phyloP scores from a whole-genome alignment of 768 basidiomycete genomes.

The Tremella mesenterica region DNA sequence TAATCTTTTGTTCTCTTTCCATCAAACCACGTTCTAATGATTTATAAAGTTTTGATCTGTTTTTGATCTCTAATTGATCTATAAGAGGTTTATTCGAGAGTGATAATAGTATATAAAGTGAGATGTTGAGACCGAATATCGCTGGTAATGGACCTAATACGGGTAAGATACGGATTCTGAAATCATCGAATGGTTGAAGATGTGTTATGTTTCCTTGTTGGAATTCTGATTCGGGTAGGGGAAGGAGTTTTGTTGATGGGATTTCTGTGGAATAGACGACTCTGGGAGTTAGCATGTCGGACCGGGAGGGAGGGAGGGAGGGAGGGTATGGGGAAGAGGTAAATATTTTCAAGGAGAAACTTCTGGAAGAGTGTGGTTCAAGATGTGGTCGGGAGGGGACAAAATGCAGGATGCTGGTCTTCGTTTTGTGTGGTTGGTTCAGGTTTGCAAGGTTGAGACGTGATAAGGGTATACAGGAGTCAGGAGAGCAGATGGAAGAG shows the following conservation, averaged over 20 bases:
- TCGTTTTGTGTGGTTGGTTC: too few species aligned
- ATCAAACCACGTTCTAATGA: slow-evolving; percentile 68
- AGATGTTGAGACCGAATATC: slow-evolving; percentile 82
- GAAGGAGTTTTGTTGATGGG: slow-evolving; percentile 79
- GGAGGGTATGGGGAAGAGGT: too few species aligned
- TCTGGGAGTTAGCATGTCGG: slow-evolving; percentile 53
- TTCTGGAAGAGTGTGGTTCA: too few species aligned
- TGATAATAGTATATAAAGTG: slow-evolving; percentile 78
- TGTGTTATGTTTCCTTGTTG: slow-evolving; percentile 80
- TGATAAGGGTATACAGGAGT: too few species aligned
- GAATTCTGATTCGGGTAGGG: slow-evolving; percentile 85
- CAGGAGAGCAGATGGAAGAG: too few species aligned
- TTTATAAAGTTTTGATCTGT: slow-evolving; percentile 73
- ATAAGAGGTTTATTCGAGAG: slow-evolving; percentile 72
- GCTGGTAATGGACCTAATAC: slow-evolving; percentile 78
- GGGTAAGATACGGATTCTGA: slow-evolving; percentile 84
- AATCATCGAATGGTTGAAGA: slow-evolving; percentile 81
- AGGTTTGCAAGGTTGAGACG: too few species aligned
- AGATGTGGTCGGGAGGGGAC: too few species aligned
- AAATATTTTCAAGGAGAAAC: too few species aligned
- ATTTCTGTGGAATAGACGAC: slow-evolving; percentile 96
- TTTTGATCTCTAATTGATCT: slow-evolving; percentile 78
- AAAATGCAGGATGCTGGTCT: too few species aligned
- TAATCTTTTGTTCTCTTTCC: slow-evolving; percentile 62
- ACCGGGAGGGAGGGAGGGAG: neutral